phyloP scores from a whole-genome alignment of 176 grass and related monocot species.

The Carex scoparia region DNA sequence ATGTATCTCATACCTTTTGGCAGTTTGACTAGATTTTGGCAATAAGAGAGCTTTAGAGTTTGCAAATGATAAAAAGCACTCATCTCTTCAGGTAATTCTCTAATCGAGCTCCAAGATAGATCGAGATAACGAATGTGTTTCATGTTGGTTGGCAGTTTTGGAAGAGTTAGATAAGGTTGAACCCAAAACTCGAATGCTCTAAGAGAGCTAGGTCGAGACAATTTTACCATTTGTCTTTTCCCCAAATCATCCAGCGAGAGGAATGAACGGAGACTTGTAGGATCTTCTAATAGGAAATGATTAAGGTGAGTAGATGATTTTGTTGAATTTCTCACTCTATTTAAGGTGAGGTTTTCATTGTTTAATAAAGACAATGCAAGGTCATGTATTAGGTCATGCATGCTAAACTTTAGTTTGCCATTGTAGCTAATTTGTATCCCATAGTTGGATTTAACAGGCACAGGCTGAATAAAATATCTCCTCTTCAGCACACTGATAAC shows the following conservation, averaged over 20 bases:
- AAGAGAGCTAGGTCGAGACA: neutral
- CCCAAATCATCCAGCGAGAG: neutral
- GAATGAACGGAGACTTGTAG: neutral
- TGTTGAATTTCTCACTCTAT: neutral
- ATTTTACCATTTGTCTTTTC: neutral
- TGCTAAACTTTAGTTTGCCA: neutral
- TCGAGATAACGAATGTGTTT: constrained; percentile 15
- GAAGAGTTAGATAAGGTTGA: neutral
- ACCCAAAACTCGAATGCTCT: neutral
- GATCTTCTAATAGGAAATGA: neutral
- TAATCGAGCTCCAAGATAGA: neutral
- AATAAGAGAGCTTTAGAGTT: neutral
- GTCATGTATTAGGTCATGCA: constrained; percentile 28
- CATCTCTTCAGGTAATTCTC: neutral
- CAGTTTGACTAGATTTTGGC: neutral
- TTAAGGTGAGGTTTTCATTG: neutral
- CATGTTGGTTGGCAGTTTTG: neutral
- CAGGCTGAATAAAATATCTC: constrained; percentile 24
- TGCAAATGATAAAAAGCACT: constrained; percentile 8
- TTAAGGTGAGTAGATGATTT: neutral
- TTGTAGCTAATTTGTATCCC: too few relatives aligned
- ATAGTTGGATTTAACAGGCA: neutral
- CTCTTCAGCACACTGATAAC: constrained; percentile 5
- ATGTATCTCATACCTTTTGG: constrained; percentile 1
- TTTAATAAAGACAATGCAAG: constrained; percentile 18